Percentiles rank a stretch among this genome's conserved stretches.
Evolutionary conservation across 2,329 filamentous ascomycete species (phyloP).

Genomic region (Arthroderma sp.): DNA sequence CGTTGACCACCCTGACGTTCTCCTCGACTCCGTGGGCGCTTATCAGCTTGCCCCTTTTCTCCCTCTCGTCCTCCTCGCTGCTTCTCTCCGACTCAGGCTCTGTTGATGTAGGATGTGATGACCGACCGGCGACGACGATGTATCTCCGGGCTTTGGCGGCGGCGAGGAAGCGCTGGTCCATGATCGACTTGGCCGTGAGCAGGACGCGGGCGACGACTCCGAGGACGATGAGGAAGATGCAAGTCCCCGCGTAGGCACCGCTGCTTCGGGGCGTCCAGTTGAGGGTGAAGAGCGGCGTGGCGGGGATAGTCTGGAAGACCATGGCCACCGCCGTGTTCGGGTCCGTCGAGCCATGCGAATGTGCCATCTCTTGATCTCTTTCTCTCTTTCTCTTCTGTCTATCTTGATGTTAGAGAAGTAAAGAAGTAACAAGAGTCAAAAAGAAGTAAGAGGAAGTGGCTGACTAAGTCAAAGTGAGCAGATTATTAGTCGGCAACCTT

Average conservation of each 20-base stretch:
- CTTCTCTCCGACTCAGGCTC: slow-evolving; percentile 41
- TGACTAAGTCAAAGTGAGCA: not conserved
- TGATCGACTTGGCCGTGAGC: slow-evolving; percentile 52
- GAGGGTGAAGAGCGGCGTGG: slow-evolving; percentile 53
- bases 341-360: slow-evolving; percentile 1
- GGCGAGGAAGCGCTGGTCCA: slow-evolving; percentile 56
- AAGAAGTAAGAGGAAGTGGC: no score
- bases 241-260: slow-evolving; percentile 73
- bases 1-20: slow-evolving; percentile 60
- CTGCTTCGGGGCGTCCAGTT: slow-evolving; percentile 60
- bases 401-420: not conserved
- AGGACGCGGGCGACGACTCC: slow-evolving; percentile 57
- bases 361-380: not conserved
- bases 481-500: not conserved
- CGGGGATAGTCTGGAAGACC: slow-evolving; percentile 39
- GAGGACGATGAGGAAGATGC: slow-evolving; percentile 78
- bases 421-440: no score
- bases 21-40: slow-evolving; percentile 72
- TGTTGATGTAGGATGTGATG: slow-evolving; percentile 21
- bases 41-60: slow-evolving; percentile 53
- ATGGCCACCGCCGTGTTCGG: slow-evolving; percentile 23
- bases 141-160: slow-evolving; percentile 63
- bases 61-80: slow-evolving; percentile 43
- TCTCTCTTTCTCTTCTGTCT: not conserved
- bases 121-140: slow-evolving; percentile 57